phyloP scores from a whole-genome alignment of 345 rosid species.

The Mallotus nudiflorus region DNA sequence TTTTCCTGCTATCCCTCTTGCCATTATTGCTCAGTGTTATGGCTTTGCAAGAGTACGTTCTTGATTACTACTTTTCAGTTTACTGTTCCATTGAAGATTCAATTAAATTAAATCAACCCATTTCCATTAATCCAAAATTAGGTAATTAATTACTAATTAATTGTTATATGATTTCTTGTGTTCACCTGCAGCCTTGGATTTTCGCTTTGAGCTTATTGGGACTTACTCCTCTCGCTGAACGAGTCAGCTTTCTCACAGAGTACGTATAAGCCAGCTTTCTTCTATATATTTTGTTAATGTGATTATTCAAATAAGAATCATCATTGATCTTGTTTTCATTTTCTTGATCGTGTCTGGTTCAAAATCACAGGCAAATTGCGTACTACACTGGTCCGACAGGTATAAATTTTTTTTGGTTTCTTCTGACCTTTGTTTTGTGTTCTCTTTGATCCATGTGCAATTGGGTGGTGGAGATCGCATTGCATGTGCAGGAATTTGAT shows the following conservation, averaged over 20 bases:
- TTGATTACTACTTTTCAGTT: background rate
- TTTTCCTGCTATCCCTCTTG: conserved; percentile 77
- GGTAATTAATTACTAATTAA: too few relatives aligned
- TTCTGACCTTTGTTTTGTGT: background rate
- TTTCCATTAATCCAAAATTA: too few relatives aligned
- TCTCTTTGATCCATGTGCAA: too few relatives aligned
- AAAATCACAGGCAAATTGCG: conserved; percentile 72
- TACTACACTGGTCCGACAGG: conserved; percentile 90
- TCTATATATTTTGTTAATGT: background rate
- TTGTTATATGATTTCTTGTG: conserved; percentile 3
- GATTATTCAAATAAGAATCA: background rate
- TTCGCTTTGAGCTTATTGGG: conserved; percentile 23
- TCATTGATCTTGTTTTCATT: background rate
- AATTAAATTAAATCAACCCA: background rate
- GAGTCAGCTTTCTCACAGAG: conserved; percentile 55
- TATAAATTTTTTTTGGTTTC: conserved; percentile 17
- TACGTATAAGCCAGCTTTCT: conserved; percentile 41
- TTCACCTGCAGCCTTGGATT: conserved; percentile 82
- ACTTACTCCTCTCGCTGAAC: conserved; percentile 25
- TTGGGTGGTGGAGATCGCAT: background rate
- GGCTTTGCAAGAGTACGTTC: conserved; percentile 59
- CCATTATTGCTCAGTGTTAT: conserved; percentile 52
- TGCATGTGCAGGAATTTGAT: background rate
- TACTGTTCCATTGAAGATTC: background rate
- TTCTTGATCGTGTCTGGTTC: background rate